Evolutionary conservation across 306 rosid species (phyloP), one percentile per base, ranked within the genome.

Genomic region (Quercus berberidifolia): DNA sequence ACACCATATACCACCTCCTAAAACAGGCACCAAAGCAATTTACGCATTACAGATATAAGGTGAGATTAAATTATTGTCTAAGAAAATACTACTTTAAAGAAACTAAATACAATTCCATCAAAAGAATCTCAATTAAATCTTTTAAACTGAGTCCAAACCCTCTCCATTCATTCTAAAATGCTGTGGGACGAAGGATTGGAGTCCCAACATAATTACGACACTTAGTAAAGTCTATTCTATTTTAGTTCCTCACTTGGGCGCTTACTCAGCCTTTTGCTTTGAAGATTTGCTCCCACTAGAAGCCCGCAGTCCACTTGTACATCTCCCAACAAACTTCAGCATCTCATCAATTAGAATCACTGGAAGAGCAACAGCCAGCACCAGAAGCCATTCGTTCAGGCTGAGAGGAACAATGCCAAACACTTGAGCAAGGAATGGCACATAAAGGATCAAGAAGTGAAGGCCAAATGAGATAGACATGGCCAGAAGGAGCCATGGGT

Each of bases 401-500:
- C 84, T 87, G 75, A 92, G 97, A 23, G 99, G 99, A 65, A 94
- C 97, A 1, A 94, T 90, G 76, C 95, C 86, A 12, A 94, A 94
- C 20, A 92, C 88, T 75, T 84, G 84, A 0, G 99, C 97, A 1
- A 94, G 84, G 93, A 94, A 94, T 13, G 99, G 97, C 76, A 94
- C 97, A 9, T 94, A 94, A 76, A 94, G 86, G 60, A 94, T 91
- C 85, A 94, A 17, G 73, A 94, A 92, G 89, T 94, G 99, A 86
- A 92, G 43, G 69, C 88, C 93, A 69, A 94, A 94, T 55, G 99
- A 94, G 63, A 94, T 74, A 4, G 97, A 91, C 97, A 94, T 94
- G 67, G 99, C 97, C 76, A 94, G 57, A 77, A 94, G 97, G 76
- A 94, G 99, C 92, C 92, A 94, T 3, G 99, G 97, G 81, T 94